These are phyloP conservation scores for Macrocybe sp. DNA, from an alignment of 1,284 basidiomycete genomes.

Conservation along the genomic window DNA sequence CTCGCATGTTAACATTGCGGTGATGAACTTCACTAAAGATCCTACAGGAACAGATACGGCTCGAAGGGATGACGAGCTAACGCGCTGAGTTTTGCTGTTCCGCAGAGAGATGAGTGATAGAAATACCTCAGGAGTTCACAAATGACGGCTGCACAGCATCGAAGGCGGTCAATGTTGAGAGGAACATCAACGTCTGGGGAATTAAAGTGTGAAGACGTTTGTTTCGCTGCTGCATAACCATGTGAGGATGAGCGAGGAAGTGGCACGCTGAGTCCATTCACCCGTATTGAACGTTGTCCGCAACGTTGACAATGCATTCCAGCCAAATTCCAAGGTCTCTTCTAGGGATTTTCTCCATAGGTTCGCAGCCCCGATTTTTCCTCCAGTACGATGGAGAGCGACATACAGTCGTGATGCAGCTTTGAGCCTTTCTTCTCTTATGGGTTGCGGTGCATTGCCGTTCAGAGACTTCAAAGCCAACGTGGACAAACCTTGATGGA, in stretches of 20 bases:
- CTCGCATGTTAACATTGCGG: constrained; percentile 52
- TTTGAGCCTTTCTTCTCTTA: constrained; percentile 34
- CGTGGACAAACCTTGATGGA: constrained; percentile 43
- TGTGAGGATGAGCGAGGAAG: background rate
- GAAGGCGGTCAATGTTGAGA: constrained; percentile 55
- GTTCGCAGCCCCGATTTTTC: constrained; percentile 67
- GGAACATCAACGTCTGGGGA: constrained; percentile 26
- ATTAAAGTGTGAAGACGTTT: background rate
- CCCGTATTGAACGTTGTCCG: constrained; percentile 51
- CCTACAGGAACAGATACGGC: constrained; percentile 76
- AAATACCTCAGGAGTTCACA: constrained; percentile 48
- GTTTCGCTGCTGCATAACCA: background rate
- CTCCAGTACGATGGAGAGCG: constrained; percentile 62
- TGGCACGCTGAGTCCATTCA: constrained; percentile 14
- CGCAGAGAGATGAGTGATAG: background rate
- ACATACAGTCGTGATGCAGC: constrained; percentile 55
- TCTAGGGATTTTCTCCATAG: constrained; percentile 72
- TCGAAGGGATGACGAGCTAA: constrained; percentile 54
- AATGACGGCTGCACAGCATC: constrained; percentile 47
- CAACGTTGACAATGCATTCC: constrained; percentile 51
- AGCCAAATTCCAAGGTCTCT: constrained; percentile 57
- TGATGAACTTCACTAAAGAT: constrained; percentile 43
- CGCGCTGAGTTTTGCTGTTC: constrained; percentile 1
- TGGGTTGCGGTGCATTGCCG: constrained; percentile 43
- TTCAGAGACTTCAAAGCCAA: constrained; percentile 51